Evolutionary conservation across 1,139 yeast genomes (phyloP).

Genomic region (Sugiyamaella grinbergsii): DNA sequence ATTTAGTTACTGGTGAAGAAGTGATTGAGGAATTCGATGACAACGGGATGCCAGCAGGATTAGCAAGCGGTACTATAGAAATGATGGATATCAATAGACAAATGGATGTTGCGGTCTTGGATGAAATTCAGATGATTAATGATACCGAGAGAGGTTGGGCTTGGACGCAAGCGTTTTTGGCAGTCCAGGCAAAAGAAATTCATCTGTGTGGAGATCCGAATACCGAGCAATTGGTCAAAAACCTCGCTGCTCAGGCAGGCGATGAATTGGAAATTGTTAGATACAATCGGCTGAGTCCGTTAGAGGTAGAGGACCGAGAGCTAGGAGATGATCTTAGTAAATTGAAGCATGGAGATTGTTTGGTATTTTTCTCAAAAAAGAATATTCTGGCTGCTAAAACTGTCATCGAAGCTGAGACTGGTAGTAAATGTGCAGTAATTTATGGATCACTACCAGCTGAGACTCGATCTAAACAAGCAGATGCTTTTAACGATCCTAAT

Average conservation of each 20-base stretch:
- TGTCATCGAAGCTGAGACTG: constrained; percentile 47
- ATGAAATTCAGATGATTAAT: constrained; percentile 94
- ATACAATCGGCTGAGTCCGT: constrained; percentile 74
- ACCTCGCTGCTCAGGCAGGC: constrained; percentile 68
- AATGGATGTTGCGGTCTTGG: constrained; percentile 87
- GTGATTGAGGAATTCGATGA: constrained; percentile 66
- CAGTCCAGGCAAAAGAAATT: constrained; percentile 80
- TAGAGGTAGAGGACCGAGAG: constrained; percentile 55
- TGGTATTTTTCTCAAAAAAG: constrained; percentile 79
- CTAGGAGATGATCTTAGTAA: constrained; percentile 39
- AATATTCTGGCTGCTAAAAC: constrained; percentile 35
- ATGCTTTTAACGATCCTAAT: constrained; percentile 60
- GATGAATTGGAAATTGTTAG: constrained; percentile 69
- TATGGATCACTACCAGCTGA: constrained; percentile 98
- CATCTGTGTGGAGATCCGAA: constrained; percentile 94
- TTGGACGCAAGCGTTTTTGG: constrained; percentile 91
- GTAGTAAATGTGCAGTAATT: constrained; percentile 78
- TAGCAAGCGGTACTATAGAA: constrained; percentile 90
- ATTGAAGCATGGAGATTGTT: constrained; percentile 75
- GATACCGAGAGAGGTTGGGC: constrained; percentile 85
- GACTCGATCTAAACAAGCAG: constrained; percentile 83
- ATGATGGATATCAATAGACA: constrained; percentile 72
- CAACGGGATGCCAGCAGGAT: constrained; percentile 67
- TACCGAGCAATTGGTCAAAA: constrained; percentile 64
- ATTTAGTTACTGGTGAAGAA: constrained; percentile 92